These are phyloP conservation scores for Penicillium waksmanii DNA, from an alignment of 495 filamentous ascomycete genomes.

Conservation along the genomic window DNA sequence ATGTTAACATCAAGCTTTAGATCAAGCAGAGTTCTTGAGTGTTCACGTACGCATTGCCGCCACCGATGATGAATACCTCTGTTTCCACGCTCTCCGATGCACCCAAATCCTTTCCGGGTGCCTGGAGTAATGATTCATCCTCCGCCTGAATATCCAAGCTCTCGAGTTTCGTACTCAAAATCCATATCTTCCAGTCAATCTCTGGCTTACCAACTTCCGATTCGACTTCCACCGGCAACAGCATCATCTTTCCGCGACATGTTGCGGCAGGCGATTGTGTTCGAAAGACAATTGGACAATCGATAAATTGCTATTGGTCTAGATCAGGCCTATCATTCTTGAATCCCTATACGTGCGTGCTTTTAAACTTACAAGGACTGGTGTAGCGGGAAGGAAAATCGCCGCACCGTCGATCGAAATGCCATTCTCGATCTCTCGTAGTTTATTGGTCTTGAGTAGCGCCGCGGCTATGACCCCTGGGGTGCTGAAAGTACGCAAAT, in stretches of 20 bases:
- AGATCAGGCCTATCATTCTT: not conserved
- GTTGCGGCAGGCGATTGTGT: conserved; percentile 22
- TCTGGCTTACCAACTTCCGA: not conserved
- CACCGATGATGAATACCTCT: conserved; percentile 32
- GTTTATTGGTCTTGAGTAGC: conserved; percentile 19
- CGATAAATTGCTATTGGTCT: conserved; percentile 28
- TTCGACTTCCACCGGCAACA: conserved; percentile 20
- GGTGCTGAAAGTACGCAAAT: conserved; percentile 25
- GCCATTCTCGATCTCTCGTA: conserved; percentile 18
- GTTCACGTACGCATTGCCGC: conserved; percentile 29
- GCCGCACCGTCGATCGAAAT: conserved; percentile 24
- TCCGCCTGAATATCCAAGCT: conserved; percentile 21
- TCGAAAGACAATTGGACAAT: conserved; percentile 24
- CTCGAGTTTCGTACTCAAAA: conserved; percentile 25
- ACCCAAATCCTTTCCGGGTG: conserved; percentile 2
- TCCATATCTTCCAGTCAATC: conserved; percentile 31
- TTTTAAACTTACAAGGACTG: conserved; percentile 19
- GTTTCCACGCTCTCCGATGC: conserved; percentile 11
- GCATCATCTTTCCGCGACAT: conserved; percentile 23
- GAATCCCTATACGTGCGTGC: not conserved
- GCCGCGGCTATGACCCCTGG: conserved; percentile 15
- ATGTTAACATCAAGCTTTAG: not conserved
- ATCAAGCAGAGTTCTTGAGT: not conserved
- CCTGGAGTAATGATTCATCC: conserved; percentile 14
- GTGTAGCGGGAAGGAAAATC: conserved; percentile 19